Conservation (phyloP, 192 early-diverging fungal genomes). For the Geosiphon pyriformis region DNA sequence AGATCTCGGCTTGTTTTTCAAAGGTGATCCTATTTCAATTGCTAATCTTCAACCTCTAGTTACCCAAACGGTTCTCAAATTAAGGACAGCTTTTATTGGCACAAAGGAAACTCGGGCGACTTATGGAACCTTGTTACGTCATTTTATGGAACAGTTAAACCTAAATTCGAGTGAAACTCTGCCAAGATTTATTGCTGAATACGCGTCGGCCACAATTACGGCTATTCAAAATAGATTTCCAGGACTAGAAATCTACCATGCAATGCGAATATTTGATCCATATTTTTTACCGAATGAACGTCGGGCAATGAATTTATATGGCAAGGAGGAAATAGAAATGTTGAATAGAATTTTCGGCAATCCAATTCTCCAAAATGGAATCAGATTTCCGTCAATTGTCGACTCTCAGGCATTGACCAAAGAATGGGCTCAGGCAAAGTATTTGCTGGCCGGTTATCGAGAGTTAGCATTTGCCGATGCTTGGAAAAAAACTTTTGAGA, state of each 20-base stretch:
- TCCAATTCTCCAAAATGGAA: background rate
- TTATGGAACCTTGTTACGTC: background rate
- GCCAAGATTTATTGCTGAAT: background rate
- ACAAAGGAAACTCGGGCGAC: background rate
- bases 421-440: background rate
- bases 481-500: background rate
- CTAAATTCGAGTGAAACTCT: background rate
- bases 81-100: background rate
- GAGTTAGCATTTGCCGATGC: background rate
- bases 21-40: background rate
- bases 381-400: background rate
- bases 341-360: background rate
- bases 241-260: background rate
- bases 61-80: background rate
- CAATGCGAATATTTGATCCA: background rate
- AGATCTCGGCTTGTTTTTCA: background rate
- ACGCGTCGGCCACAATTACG: background rate
- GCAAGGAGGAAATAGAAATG: background rate
- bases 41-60: background rate
- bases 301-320: background rate
- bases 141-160: background rate
- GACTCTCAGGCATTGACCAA: background rate
- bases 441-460: background rate
- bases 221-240: background rate
- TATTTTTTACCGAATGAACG: background rate